These are phyloP conservation scores for Plantago ovata DNA, from an alignment of 257 asterid genomes.

Conservation along the genomic window DNA sequence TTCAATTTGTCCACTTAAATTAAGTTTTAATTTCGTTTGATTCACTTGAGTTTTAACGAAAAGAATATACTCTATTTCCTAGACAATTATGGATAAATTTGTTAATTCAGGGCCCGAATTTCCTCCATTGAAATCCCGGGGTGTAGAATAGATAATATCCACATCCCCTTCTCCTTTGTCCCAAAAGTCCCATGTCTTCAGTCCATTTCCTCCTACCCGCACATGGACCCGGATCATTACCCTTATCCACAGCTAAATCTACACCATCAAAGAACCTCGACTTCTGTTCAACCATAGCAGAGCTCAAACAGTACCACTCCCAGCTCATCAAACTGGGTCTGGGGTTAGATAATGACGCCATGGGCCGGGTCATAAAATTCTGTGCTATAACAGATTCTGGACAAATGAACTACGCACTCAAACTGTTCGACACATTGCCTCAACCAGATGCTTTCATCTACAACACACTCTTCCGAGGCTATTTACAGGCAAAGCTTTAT, in stretches of 20 bases:
- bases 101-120: no score
- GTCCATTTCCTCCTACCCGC: constrained; percentile 26
- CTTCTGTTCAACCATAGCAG: constrained; percentile 55
- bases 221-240: constrained; percentile 5
- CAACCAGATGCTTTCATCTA: constrained; percentile 62
- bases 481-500: constrained; percentile 26
- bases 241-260: constrained; percentile 28
- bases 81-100: no score
- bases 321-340: constrained; percentile 61
- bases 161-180: no score
- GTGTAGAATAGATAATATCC: no score
- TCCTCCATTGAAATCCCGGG: no score
- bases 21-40: no score
- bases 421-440: constrained; percentile 54
- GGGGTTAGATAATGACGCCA: constrained; percentile 50
- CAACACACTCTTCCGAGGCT: constrained; percentile 60
- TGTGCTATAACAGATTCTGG: constrained; percentile 43
- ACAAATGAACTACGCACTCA: constrained; percentile 52
- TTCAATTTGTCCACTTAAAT: no score
- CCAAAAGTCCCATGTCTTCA: no score
- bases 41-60: no score
- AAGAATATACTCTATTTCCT: no score
- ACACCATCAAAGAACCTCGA: constrained; percentile 34
- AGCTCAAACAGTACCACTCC: constrained; percentile 61
- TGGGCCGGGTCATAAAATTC: constrained; percentile 63